Conservation (phyloP, 2,329 filamentous ascomycete species). For the Orbilia quercus region DNA sequence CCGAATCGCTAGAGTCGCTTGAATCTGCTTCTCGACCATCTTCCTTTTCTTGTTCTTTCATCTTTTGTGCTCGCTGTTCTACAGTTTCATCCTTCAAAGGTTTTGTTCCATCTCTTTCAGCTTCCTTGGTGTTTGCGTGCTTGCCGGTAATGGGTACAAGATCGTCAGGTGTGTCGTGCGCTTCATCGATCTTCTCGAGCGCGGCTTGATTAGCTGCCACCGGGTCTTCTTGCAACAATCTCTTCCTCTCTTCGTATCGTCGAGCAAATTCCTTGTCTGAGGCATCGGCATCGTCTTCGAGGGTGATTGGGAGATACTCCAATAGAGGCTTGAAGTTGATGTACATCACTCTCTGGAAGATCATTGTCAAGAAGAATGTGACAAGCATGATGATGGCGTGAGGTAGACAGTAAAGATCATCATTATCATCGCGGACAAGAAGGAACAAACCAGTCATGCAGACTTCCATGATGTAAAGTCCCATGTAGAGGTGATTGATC, state of each 20-base stretch:
- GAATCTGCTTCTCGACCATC: constrained; percentile 22
- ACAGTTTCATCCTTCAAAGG: constrained; percentile 36
- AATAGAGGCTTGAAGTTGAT: constrained; percentile 84
- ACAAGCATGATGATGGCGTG: constrained; percentile 90
- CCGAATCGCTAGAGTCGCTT: constrained; percentile 28
- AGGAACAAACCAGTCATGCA: constrained; percentile 87
- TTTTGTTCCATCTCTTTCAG: constrained; percentile 60
- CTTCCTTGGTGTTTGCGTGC: constrained; percentile 66
- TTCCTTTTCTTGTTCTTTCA: constrained; percentile 29
- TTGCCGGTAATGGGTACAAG: constrained; percentile 64
- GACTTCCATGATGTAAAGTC: constrained; percentile 78
- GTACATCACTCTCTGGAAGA: constrained; percentile 86
- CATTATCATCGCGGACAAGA: constrained; percentile 50
- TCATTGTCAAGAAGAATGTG: constrained; percentile 73
- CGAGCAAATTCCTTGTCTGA: constrained; percentile 88
- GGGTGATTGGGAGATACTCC: constrained; percentile 88
- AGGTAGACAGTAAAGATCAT: constrained; percentile 71
- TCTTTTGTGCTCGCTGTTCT: constrained; percentile 32
- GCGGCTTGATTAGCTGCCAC: constrained; percentile 67
- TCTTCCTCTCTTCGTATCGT: constrained; percentile 77
- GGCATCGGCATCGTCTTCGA: constrained; percentile 93
- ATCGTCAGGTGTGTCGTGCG: constrained; percentile 65
- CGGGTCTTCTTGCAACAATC: constrained; percentile 65
- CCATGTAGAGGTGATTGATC: constrained; percentile 89
- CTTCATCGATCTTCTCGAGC: constrained; percentile 65